phyloP scores from a whole-genome alignment of 2,329 filamentous ascomycete genomes.

The Talaromyces rugulosus region DNA sequence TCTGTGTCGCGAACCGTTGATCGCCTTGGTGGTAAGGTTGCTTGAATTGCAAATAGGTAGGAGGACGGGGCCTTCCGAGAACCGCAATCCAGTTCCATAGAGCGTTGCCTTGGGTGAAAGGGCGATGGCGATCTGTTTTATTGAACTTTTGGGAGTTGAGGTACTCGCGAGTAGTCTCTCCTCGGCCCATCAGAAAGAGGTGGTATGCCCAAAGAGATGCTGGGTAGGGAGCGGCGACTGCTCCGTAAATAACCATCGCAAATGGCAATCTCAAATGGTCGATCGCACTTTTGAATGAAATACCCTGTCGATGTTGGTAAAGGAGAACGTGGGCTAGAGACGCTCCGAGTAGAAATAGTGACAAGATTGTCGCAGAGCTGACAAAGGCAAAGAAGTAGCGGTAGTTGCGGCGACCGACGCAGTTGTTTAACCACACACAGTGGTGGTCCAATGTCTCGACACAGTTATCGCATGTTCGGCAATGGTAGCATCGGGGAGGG shows the following conservation, averaged over 20 bases:
- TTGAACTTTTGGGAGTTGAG: conserved; percentile 93
- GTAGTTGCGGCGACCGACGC: conserved; percentile 93
- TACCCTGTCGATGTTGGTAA: conserved; percentile 60
- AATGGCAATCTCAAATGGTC: conserved; percentile 73
- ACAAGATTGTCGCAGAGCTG: conserved; percentile 69
- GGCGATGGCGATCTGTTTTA: conserved; percentile 84
- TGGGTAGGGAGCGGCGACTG: conserved; percentile 74
- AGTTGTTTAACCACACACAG: conserved; percentile 99
- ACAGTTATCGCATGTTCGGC: conserved; percentile 93
- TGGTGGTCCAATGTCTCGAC: conserved; percentile 97
- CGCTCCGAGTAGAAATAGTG: conserved; percentile 69
- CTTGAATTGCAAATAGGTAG: conserved; percentile 89
- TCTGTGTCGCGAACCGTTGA: conserved; percentile 68
- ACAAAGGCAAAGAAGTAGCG: conserved; percentile 96
- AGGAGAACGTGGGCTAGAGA: conserved; percentile 76
- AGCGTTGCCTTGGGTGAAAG: conserved; percentile 75
- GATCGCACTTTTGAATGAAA: conserved; percentile 67
- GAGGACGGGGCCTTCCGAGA: conserved; percentile 75
- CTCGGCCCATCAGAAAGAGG: conserved; percentile 81
- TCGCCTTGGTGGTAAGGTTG: conserved; percentile 71
- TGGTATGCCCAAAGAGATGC: conserved; percentile 82
- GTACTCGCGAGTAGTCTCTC: conserved; percentile 94
- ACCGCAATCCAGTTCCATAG: conserved; percentile 78
- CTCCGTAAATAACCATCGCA: conserved; percentile 79
- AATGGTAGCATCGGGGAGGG: conserved; percentile 91